A percentile compares a stretch with the other conserved stretches of the same genome.
Evolutionary conservation across 352 stramenopile species (phyloP).

Genomic region (Plasmopara muralis): DNA sequence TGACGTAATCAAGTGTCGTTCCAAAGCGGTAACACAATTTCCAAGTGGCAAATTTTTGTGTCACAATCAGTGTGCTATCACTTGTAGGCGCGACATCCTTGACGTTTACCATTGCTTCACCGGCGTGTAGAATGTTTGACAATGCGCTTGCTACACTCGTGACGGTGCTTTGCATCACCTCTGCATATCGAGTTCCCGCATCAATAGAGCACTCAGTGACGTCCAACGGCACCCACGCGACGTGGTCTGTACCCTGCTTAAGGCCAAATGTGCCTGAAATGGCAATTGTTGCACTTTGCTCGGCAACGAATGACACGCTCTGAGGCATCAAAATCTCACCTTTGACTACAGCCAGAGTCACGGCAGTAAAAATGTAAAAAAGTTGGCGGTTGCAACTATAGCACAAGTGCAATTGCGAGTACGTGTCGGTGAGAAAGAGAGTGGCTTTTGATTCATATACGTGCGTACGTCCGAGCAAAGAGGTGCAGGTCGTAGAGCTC

Average conservation of each 20-base stretch:
- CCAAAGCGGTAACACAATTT: conserved; percentile 71
- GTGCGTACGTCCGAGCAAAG: conserved; percentile 22
- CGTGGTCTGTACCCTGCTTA: conserved; percentile 43
- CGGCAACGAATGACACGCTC: conserved; percentile 43
- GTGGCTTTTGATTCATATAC: conserved; percentile 27
- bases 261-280: conserved; percentile 58
- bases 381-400: conserved; percentile 62
- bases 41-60: conserved; percentile 36
- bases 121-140: conserved; percentile 29
- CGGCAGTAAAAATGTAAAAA: conserved; percentile 37
- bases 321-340: conserved; percentile 50
- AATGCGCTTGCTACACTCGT: conserved; percentile 21
- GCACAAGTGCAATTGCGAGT: conserved; percentile 38
- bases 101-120: conserved; percentile 27
- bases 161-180: conserved; percentile 39
- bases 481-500: conserved; percentile 30
- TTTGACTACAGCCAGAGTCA: conserved; percentile 31
- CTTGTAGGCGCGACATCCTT: conserved; percentile 31
- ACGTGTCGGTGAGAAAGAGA: conserved; percentile 29
- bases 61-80: conserved; percentile 4
- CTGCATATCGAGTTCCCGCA: conserved; percentile 22
- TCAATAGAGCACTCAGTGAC: conserved; percentile 31
- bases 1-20: conserved; percentile 36
- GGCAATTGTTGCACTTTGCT: conserved; percentile 28
- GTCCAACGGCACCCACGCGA: conserved; percentile 54